Conservation (phyloP, 2,329 filamentous ascomycete genomes). For the Xylaria sp. region DNA sequence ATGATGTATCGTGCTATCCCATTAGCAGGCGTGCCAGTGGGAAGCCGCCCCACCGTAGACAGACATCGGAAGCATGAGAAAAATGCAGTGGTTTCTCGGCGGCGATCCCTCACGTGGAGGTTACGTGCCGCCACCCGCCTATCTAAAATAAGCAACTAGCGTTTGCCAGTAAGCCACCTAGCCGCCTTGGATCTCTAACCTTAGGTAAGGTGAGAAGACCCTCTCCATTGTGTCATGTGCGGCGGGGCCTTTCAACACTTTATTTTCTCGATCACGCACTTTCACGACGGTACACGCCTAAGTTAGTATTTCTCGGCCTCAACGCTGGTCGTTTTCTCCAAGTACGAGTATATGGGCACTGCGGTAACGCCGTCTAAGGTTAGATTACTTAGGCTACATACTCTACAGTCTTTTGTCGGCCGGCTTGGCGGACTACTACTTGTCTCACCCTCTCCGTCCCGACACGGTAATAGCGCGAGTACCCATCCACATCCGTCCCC, state of each 20-base stretch:
- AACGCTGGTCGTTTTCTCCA: conserved; percentile 3
- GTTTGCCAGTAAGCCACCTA: too few relatives aligned
- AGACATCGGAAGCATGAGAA: conserved; percentile 1
- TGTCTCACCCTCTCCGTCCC: conserved; percentile 17
- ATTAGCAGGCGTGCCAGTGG: neutral
- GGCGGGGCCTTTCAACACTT: neutral
- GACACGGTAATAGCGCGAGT: neutral
- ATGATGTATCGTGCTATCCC: neutral
- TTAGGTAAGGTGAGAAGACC: neutral
- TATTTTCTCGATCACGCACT: conserved; percentile 1
- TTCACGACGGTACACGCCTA: too few relatives aligned
- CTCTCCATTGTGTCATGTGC: neutral
- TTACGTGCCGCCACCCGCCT: conserved; percentile 14
- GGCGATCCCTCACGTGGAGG: conserved; percentile 14
- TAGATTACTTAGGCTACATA: conserved; percentile 9
- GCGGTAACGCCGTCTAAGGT: conserved; percentile 16
- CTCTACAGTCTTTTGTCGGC: neutral
- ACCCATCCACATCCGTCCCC: neutral
- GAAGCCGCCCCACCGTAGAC: conserved; percentile 3
- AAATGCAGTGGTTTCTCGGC: conserved; percentile 7
- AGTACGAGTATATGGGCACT: conserved; percentile 11
- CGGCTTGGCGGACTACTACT: conserved; percentile 11
- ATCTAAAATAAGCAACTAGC: conserved; percentile 16
- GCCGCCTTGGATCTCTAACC: neutral
- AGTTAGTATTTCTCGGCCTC: conserved; percentile 4